Evolutionary conservation across 768 basidiomycete species (phyloP), one percentile per base, ranked within the genome.

Genomic region (Termitomyces sp.): DNA sequence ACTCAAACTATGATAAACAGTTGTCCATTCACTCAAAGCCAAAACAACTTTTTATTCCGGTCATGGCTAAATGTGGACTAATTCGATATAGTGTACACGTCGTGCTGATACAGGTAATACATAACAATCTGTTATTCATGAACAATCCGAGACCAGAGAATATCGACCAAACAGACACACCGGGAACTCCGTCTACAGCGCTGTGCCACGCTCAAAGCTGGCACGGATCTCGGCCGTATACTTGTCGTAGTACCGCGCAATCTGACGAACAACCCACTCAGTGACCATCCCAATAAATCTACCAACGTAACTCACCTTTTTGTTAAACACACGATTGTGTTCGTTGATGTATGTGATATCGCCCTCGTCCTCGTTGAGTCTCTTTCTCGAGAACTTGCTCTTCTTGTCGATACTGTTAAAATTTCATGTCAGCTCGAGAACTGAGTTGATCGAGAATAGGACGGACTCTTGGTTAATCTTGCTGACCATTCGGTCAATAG

Each of bases 261-360:
- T 93, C 90, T 93, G 62, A 58, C 17, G 44, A 24, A 24, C 17
- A 26, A 28, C 24, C 6, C 24, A 54, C 5, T 41, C 35, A 51
- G 41, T 52, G 19, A 45, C 22, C 34, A 30, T 35, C n/a, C 24
- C 22, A 43, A 32, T 9, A 45, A 17, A 9, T 19, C 50, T 45
- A 11, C 42, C 37, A 32, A 44, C 30, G 32, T 26, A 60, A 42
- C 70, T 17, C 26, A 86, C 90, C 87, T 96, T 97, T 75, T 93
- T 94, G 82, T 98, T 97, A 81, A 97, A 98, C 45, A 97, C 93
- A 59, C 93, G 83, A 71, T 98, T 95, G 71, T 89, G 87, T 71
- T 98, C 93, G 77, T 99, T 99, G 81, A 99, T 99, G 68, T 98
- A 99, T 5, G 94, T 98, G 70, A 99, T 90, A 62, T 98, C 95